These are phyloP conservation scores for Aspergillus avenaceus DNA, from an alignment of 495 filamentous ascomycete genomes.

Conservation along the genomic window DNA sequence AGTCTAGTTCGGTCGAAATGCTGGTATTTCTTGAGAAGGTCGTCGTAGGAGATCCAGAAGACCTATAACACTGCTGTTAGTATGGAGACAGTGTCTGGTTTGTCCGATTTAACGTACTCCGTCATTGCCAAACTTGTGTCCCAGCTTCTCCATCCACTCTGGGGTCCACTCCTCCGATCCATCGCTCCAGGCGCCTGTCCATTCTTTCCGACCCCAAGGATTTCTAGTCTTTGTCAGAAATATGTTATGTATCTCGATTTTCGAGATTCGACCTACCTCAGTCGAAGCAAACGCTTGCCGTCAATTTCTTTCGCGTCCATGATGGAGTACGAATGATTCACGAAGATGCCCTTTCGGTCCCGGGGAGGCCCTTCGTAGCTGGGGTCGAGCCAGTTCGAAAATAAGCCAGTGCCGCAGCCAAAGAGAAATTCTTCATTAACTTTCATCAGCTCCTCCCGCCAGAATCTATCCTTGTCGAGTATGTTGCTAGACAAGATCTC, in stretches of 20 bases:
- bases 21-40: slow-evolving; percentile 78
- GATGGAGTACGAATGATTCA: slow-evolving; percentile 86
- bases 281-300: slow-evolving; percentile 65
- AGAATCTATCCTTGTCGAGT: slow-evolving; percentile 82
- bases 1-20: slow-evolving; percentile 84
- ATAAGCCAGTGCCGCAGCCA: slow-evolving; percentile 69
- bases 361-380: slow-evolving; percentile 32
- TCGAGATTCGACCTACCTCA: slow-evolving; percentile 47
- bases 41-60: slow-evolving; percentile 73
- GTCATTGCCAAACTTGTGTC: slow-evolving; percentile 85
- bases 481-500: slow-evolving; percentile 78
- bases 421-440: slow-evolving; percentile 89
- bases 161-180: slow-evolving; percentile 90
- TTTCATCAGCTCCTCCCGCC: slow-evolving; percentile 78
- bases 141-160: slow-evolving; percentile 75
- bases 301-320: slow-evolving; percentile 77
- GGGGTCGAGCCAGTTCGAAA: slow-evolving; percentile 50
- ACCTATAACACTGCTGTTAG: slow-evolving; percentile 25
- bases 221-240: slow-evolving; percentile 49
- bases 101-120: slow-evolving; percentile 51
- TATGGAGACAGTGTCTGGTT: background rate
- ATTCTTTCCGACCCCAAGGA: slow-evolving; percentile 84
- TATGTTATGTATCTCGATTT: background rate
- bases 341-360: slow-evolving; percentile 68
- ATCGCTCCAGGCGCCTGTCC: slow-evolving; percentile 80